These are phyloP conservation scores for Serendipita indica DNA, from an alignment of 768 basidiomycete genomes.

Conservation along the genomic window DNA sequence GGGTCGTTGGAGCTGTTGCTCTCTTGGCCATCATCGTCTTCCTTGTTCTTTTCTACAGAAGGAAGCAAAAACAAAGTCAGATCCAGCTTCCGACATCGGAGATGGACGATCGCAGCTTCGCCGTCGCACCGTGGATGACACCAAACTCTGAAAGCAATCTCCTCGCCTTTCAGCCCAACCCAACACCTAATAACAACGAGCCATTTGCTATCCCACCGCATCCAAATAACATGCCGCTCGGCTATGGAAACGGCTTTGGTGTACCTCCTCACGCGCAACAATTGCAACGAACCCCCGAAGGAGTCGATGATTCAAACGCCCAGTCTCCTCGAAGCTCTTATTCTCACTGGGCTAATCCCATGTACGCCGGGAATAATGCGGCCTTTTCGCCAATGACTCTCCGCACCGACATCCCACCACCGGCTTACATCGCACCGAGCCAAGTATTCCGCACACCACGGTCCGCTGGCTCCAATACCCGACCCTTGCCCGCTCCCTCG, in stretches of 20 bases:
- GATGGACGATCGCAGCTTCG: neutral
- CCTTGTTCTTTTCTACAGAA: neutral
- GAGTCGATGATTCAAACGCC: no score
- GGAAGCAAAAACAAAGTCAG: neutral
- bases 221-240: neutral
- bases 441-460: neutral
- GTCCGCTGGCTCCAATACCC: neutral
- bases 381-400: neutral
- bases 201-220: neutral
- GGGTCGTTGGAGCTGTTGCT: neutral
- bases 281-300: no score
- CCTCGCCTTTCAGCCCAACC: neutral
- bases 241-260: neutral
- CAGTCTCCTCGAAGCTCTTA: neutral
- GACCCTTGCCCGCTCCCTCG: neutral
- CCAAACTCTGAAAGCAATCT: neutral
- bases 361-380: no score
- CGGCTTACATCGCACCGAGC: neutral
- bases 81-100: neutral
- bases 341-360: neutral
- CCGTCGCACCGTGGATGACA: neutral
- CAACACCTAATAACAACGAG: neutral
- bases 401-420: neutral
- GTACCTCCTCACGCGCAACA: no score
- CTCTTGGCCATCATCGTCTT: neutral